phyloP scores from a whole-genome alignment of 768 basidiomycete genomes.

The Leccinum subgranulosum region DNA sequence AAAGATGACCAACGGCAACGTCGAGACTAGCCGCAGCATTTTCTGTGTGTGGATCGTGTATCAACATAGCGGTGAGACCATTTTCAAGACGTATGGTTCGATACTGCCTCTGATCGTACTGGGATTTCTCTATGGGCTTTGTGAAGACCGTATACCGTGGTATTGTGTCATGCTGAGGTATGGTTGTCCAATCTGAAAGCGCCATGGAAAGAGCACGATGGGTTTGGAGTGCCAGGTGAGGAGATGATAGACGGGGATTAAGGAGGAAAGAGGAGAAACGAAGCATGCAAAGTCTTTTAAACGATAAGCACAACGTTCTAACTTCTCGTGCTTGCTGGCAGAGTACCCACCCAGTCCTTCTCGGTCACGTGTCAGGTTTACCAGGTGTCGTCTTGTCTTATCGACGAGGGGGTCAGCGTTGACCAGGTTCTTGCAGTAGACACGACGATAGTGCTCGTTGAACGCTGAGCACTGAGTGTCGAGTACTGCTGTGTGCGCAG shows the following conservation, averaged over 20 bases:
- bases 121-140: slow-evolving; percentile 63
- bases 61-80: slow-evolving; percentile 80
- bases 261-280: slow-evolving; percentile 13
- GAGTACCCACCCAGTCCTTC: slow-evolving; percentile 19
- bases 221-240: background rate
- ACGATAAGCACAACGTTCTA: background rate
- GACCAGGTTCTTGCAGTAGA: background rate
- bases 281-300: slow-evolving; percentile 3
- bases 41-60: slow-evolving; percentile 84
- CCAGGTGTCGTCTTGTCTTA: background rate
- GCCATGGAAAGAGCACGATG: slow-evolving; percentile 23
- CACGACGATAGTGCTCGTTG: background rate
- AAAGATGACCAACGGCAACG: slow-evolving; percentile 91
- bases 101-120: slow-evolving; percentile 78
- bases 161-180: slow-evolving; percentile 15
- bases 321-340: background rate
- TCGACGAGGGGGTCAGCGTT: background rate
- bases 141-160: slow-evolving; percentile 56
- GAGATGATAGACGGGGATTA: background rate
- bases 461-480: background rate
- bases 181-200: slow-evolving; percentile 18
- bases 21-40: slow-evolving; percentile 94
- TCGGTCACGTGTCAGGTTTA: slow-evolving; percentile 16
- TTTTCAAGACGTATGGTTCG: slow-evolving; percentile 82
- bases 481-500: background rate